phyloP scores from a whole-genome alignment of 306 rosid species.

The Dryas octopetala region DNA sequence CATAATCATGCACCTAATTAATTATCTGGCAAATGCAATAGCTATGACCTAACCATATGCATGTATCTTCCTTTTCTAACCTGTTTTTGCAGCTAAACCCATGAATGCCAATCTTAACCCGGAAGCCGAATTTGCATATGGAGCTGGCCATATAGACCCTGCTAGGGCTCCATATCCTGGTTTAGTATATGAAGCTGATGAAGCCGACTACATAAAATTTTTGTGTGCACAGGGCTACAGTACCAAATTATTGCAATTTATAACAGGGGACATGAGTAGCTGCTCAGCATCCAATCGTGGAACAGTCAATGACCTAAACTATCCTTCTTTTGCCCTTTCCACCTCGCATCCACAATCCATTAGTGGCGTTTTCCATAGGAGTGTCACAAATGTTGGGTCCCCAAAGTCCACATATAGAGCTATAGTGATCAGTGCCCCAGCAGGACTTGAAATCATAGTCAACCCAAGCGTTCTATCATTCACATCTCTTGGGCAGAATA shows the following conservation, averaged over 20 bases:
- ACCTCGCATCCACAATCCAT: background rate
- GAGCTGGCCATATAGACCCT: slow-evolving; percentile 50
- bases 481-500: slow-evolving; percentile 30
- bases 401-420: slow-evolving; percentile 34
- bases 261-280: slow-evolving; percentile 31
- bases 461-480: slow-evolving; percentile 36
- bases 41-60: background rate
- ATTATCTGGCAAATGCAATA: background rate
- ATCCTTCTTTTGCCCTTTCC: slow-evolving; percentile 48
- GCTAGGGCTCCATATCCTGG: slow-evolving; percentile 40
- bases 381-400: slow-evolving; percentile 48
- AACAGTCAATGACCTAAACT: slow-evolving; percentile 29
- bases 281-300: slow-evolving; percentile 21
- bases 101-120: slow-evolving; percentile 22
- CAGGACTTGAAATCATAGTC: slow-evolving; percentile 33
- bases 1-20: no score
- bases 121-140: slow-evolving; percentile 41
- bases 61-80: background rate
- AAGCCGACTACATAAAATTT: no score
- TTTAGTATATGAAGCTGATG: no score
- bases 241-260: no score
- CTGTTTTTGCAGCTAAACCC: slow-evolving; percentile 29
- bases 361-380: slow-evolving; percentile 36
- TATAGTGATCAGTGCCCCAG: slow-evolving; percentile 21
- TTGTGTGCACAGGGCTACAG: no score